These are phyloP conservation scores for Lyophyllum decastes DNA, from an alignment of 768 basidiomycete genomes.

Conservation along the genomic window DNA sequence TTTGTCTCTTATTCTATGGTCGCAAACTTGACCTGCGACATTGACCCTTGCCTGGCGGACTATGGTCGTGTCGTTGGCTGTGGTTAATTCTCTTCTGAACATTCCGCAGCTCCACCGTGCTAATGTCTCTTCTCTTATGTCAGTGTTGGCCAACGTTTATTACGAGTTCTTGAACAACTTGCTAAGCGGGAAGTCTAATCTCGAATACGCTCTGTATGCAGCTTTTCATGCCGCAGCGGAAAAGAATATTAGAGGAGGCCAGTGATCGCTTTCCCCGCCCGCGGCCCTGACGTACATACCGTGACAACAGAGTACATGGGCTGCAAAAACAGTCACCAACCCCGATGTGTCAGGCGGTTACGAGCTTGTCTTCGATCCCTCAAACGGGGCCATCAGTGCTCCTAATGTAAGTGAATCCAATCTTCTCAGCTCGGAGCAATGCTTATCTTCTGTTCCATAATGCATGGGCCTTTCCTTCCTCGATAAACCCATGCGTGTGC, in stretches of 20 bases:
- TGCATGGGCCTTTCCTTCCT: constrained; percentile 53
- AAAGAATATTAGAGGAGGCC: constrained; percentile 45
- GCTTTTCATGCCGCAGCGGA: constrained; percentile 43
- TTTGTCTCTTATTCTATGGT: constrained; percentile 48
- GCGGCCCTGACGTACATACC: constrained; percentile 44
- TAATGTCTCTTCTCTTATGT: background rate
- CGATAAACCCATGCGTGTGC: constrained; percentile 42
- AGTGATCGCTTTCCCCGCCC: constrained; percentile 35
- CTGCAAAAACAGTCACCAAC: constrained; percentile 35
- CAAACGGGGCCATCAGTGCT: constrained; percentile 47
- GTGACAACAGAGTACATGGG: constrained; percentile 45
- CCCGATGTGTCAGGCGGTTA: constrained; percentile 44
- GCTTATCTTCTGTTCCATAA: constrained; percentile 20
- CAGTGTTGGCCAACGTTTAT: constrained; percentile 48
- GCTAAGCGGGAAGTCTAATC: constrained; percentile 38
- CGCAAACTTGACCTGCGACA: constrained; percentile 42
- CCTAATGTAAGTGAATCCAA: constrained; percentile 11
- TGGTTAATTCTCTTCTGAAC: constrained; percentile 31
- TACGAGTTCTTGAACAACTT: constrained; percentile 45
- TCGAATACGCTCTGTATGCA: constrained; percentile 47
- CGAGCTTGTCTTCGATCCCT: constrained; percentile 45
- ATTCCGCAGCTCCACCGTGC: background rate
- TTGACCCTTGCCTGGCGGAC: constrained; percentile 39
- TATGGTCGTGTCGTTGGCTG: constrained; percentile 36
- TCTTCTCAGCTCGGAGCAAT: constrained; percentile 6